Evolutionary conservation across 768 basidiomycete species (phyloP), one percentile per base, ranked within the genome.

Genomic region (Mycena olivaceomarginata): DNA sequence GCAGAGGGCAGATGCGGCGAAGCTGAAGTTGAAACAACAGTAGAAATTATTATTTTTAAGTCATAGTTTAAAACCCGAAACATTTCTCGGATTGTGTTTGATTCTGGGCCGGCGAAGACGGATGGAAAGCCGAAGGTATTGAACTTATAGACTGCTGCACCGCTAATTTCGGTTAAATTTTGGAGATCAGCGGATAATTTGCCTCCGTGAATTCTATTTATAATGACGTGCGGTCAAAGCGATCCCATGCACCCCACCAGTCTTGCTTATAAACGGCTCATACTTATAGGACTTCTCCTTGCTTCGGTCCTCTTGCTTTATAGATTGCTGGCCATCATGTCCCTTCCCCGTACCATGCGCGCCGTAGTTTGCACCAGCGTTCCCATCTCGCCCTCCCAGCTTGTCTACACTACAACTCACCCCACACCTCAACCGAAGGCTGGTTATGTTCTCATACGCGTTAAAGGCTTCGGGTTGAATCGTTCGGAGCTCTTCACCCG

Each of bases 401-500:
- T 82, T 15, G 73, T 82, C 56, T 82, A 82, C 60, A 76, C 78
- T 15, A 74, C 75, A 7, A 76, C 51, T 13, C 73, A 80, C 57
- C 81, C 82, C 2, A 48, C 72, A 10, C 82, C 82, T 20, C 71
- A 72, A 40, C 77, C 82, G 11, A 82, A 78, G 45, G 20, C 80
- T 2, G 82, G 82, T 1, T 77, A 81, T 71, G 80, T 82, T 46
- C 81, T 82, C 43, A 82, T 82, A 60, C 76, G 80, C 22, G 72
- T 82, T 18, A 73, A 78, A 31, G 81, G 66, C n/a, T 82, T 81
- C 59, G 80, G 80, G 4, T 22, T 77, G 71, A 77, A 77, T 46
- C 77, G 77, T 22, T 68, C 68, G 74, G 85, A 85, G 79, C 81
- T 85, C 64, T 73, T 71, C 71, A 80, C 78, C 8, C 74, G 79